These are phyloP conservation scores for Orobanche coerulescens DNA, from an alignment of 257 asterid species.

Conservation along the genomic window DNA sequence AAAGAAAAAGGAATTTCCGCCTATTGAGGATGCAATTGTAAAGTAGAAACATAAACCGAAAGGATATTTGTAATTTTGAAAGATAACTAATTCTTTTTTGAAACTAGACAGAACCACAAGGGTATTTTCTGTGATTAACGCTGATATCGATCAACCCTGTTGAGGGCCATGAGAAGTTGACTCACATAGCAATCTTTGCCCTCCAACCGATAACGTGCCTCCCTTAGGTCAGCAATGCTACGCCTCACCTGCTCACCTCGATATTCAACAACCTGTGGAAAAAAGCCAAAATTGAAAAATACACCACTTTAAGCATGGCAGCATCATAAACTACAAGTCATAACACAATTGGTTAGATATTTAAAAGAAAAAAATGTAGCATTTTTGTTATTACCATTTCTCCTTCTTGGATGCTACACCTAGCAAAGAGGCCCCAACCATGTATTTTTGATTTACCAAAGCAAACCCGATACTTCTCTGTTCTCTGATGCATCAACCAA, in stretches of 20 bases:
- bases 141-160: background rate
- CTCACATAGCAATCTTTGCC: slow-evolving; percentile 99
- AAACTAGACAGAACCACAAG: background rate
- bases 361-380: background rate
- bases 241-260: slow-evolving; percentile 90
- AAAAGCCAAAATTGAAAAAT: slow-evolving; percentile 14
- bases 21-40: background rate
- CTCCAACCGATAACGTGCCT: slow-evolving; percentile 56
- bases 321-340: background rate
- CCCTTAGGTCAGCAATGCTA: slow-evolving; percentile 84
- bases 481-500: slow-evolving; percentile 43
- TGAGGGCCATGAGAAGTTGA: slow-evolving; percentile 21
- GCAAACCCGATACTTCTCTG: slow-evolving; percentile 68
- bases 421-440: slow-evolving; percentile 99
- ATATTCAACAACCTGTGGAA: slow-evolving; percentile 82
- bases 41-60: background rate
- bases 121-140: background rate
- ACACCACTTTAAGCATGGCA: background rate
- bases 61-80: background rate
- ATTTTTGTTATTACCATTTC: slow-evolving; percentile 57
- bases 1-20: background rate
- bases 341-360: background rate
- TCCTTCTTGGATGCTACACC: slow-evolving; percentile 78
- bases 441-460: slow-evolving; percentile 97
- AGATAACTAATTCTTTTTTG: background rate